Percentiles rank a stretch among this genome's conserved stretches.
Conservation (phyloP, 1,284 basidiomycete genomes). For the Schizopora paradoxa region DNA sequence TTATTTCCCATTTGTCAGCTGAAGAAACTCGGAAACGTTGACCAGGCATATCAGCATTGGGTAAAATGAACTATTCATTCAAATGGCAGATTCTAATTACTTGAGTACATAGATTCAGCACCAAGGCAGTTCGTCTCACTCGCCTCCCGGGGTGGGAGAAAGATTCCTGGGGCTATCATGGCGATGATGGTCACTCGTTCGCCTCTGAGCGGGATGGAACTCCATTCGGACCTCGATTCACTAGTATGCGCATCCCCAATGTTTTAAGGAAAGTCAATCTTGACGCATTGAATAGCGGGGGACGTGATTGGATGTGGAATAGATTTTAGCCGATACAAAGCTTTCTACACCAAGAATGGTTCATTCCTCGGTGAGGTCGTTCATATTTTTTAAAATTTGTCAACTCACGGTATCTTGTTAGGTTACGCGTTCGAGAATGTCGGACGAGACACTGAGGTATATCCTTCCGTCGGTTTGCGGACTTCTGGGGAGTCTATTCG, state of each 20-base stretch:
- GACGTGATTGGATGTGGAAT: constrained; percentile 89
- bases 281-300: constrained; percentile 50
- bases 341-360: constrained; percentile 93
- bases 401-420: constrained; percentile 23
- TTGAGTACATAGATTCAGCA: constrained; percentile 44
- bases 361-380: constrained; percentile 57
- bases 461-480: constrained; percentile 84
- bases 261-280: background rate
- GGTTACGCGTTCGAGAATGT: constrained; percentile 70
- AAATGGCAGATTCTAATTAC: constrained; percentile 23
- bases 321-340: constrained; percentile 71
- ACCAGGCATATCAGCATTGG: constrained; percentile 82
- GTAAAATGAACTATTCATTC: constrained; percentile 22
- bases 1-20: constrained; percentile 16
- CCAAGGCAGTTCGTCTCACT: constrained; percentile 50
- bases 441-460: constrained; percentile 51
- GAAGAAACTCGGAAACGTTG: too few relatives aligned
- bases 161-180: constrained; percentile 88
- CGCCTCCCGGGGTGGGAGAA: constrained; percentile 87
- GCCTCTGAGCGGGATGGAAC: constrained; percentile 66
- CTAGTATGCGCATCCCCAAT: constrained; percentile 43
- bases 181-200: constrained; percentile 80
- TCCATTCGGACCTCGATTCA: constrained; percentile 68
- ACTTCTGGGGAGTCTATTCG: constrained; percentile 67
- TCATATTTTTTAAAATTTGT: background rate